Percentiles rank a stretch among this genome's conserved stretches.
These are phyloP conservation scores for Candida tropicalis DNA, from an alignment of 1,139 yeast species.

Conservation along the genomic window DNA sequence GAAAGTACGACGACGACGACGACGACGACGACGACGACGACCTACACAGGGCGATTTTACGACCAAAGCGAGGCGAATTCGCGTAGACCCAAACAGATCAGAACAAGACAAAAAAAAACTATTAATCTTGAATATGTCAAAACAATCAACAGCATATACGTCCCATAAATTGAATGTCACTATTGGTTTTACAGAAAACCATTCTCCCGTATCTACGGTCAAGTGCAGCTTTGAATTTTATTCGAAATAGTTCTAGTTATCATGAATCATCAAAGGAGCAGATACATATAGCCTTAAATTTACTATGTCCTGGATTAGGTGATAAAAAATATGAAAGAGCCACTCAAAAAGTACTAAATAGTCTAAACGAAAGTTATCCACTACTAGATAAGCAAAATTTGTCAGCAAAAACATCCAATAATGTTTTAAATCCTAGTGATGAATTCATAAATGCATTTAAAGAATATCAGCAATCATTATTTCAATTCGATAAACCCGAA, in stretches of 20 bases:
- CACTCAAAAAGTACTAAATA: background rate
- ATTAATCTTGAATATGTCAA: no score
- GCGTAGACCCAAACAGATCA: no score
- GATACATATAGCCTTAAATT: constrained; percentile 10
- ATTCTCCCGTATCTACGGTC: background rate
- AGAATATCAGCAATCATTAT: constrained; percentile 1
- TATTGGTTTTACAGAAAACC: background rate
- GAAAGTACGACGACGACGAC: no score
- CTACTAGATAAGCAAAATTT: background rate
- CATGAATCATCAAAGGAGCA: background rate
- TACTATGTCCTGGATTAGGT: constrained; percentile 14
- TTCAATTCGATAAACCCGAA: background rate
- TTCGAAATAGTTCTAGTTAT: background rate
- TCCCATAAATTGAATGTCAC: background rate
- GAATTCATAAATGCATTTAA: background rate
- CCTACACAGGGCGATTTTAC: no score
- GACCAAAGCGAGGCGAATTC: no score
- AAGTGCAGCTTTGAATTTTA: background rate
- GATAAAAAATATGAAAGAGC: background rate
- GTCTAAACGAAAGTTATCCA: background rate
- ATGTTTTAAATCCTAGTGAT: background rate
- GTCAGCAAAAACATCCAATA: background rate
- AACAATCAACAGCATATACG: no score
- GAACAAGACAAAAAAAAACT: no score
- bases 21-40: no score